Conservation (phyloP, 139 green algal species). For the Monoraphidium neglectum region DNA sequence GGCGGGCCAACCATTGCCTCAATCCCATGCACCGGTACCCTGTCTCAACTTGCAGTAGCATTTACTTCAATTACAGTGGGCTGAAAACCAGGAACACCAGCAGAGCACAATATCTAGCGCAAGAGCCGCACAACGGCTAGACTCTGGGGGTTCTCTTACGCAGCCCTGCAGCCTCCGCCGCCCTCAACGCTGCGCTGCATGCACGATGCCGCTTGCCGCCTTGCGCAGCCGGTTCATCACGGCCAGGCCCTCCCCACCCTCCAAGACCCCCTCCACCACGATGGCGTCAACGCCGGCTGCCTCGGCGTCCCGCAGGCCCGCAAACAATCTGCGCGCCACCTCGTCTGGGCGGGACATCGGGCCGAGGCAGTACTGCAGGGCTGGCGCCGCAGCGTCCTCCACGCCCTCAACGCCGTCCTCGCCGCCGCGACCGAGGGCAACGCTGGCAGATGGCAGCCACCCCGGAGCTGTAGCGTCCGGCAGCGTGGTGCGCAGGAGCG, state of each 20-base stretch:
- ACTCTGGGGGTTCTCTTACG: not conserved
- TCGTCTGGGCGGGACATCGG: conserved; percentile 5
- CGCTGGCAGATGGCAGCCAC: not conserved
- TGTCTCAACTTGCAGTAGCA: too few relatives aligned
- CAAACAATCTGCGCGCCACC: conserved; percentile 50
- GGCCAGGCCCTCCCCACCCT: conserved; percentile 38
- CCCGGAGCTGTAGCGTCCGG: not conserved
- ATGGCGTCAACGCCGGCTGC: conserved; percentile 33
- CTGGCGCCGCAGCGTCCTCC: not conserved
- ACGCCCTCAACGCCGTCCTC: not conserved
- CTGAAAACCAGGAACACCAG: too few relatives aligned
- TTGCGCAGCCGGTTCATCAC: conserved; percentile 66
- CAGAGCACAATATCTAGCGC: too few relatives aligned
- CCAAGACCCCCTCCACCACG: conserved; percentile 43
- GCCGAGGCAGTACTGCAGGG: not conserved
- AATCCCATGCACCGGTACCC: too few relatives aligned
- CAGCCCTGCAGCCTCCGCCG: not conserved
- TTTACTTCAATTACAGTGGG: too few relatives aligned
- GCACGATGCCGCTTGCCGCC: conserved; percentile 28
- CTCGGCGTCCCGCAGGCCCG: conserved; percentile 44
- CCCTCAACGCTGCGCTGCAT: too few relatives aligned
- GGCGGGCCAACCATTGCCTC: too few relatives aligned
- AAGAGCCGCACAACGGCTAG: too few relatives aligned
- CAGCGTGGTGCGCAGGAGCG: conserved; percentile 30
- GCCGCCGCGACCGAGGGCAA: not conserved